phyloP scores from a whole-genome alignment of 148 eudicot species.

The Agrostemma githago region DNA sequence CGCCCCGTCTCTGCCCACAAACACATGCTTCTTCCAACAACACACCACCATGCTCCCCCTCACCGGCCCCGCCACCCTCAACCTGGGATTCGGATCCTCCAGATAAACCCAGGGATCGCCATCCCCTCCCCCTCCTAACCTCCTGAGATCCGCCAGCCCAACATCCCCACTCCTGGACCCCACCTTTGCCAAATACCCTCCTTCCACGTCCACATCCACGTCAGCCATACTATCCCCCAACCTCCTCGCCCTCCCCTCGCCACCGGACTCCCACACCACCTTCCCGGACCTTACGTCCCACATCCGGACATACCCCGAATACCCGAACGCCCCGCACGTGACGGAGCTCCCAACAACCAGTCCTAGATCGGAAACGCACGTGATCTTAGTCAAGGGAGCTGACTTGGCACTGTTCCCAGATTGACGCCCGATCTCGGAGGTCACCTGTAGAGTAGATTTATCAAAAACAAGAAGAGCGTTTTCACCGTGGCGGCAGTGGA shows the following conservation, averaged over 20 bases:
- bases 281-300: conserved; percentile 61
- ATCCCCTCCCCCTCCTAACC: conserved; percentile 24
- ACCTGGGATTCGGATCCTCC: conserved; percentile 62
- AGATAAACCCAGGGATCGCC: conserved; percentile 83
- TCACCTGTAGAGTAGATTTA: conserved; percentile 32
- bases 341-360: conserved; percentile 52
- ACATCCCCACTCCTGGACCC: conserved; percentile 72
- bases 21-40: conserved; percentile 61
- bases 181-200: conserved; percentile 45
- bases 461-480: conserved; percentile 53
- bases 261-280: conserved; percentile 64
- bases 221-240: conserved; percentile 76
- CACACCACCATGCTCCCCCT: conserved; percentile 36
- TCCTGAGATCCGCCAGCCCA: conserved; percentile 73
- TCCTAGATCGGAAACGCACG: conserved; percentile 31
- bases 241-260: conserved; percentile 54
- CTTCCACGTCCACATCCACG: conserved; percentile 53
- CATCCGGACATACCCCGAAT: conserved; percentile 58
- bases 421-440: conserved; percentile 54
- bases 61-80: conserved; percentile 33
- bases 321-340: conserved; percentile 65
- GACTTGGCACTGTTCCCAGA: conserved; percentile 52
- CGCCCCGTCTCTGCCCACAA: conserved; percentile 62
- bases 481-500: conserved; percentile 60
- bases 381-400: conserved; percentile 44